These are phyloP conservation scores for Chaetomium fimeti DNA, from an alignment of 495 filamentous ascomycete species.

Conservation along the genomic window DNA sequence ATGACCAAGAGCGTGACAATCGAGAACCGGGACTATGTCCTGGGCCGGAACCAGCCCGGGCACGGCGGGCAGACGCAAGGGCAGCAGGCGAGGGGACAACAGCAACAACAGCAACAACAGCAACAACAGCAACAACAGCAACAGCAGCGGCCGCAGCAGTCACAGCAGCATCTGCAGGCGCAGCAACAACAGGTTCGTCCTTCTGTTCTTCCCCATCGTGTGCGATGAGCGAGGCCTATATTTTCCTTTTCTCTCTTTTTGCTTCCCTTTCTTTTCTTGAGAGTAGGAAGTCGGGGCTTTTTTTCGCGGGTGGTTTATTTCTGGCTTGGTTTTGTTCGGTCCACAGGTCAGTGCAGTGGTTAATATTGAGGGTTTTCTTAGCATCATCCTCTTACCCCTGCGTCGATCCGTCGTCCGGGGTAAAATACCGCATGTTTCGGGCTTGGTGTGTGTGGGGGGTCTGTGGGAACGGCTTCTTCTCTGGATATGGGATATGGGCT, in stretches of 20 bases:
- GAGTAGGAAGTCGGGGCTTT: neutral
- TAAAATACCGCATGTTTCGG: neutral
- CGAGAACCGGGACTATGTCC: constrained; percentile 75
- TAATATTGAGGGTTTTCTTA: constrained; percentile 12
- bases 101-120: constrained; percentile 12
- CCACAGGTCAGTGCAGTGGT: neutral
- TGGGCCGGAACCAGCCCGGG: neutral
- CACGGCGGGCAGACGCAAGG: neutral
- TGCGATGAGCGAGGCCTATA: neutral
- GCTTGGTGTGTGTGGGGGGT: neutral
- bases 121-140: constrained; percentile 21
- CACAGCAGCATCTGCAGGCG: neutral
- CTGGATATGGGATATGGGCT: neutral
- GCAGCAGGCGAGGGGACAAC: constrained; percentile 13
- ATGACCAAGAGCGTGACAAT: constrained; percentile 99
- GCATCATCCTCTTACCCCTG: constrained; percentile 17
- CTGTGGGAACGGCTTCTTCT: neutral
- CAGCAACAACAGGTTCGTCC: constrained; percentile 20
- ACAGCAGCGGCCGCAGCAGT: too few relatives aligned
- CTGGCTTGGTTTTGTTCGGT: constrained; percentile 2
- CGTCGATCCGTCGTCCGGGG: constrained; percentile 9
- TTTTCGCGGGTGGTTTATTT: too few relatives aligned
- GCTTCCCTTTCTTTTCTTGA: neutral
- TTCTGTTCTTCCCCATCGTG: constrained; percentile 18
- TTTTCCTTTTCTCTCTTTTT: neutral